phyloP scores from a whole-genome alignment of 2,329 filamentous ascomycete genomes.

The Ceratocystis smalleyi region DNA sequence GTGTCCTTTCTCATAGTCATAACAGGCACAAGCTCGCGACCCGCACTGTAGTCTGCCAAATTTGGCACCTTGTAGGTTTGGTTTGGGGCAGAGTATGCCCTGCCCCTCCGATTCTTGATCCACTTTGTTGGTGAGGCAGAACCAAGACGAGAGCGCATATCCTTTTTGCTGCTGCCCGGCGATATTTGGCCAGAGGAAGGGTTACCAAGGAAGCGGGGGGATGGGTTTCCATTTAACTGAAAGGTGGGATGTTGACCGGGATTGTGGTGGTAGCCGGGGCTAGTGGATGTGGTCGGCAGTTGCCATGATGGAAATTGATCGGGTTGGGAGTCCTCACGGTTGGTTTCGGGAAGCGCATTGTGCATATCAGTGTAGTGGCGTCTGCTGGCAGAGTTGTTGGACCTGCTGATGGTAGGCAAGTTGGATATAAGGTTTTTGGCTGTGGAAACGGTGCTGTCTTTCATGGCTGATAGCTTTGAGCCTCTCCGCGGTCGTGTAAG shows the following conservation, averaged over 20 bases:
- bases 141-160: slow-evolving; percentile 1
- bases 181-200: neutral
- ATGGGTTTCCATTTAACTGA: neutral
- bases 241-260: neutral
- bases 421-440: slow-evolving; percentile 15
- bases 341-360: slow-evolving; percentile 6
- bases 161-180: neutral
- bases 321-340: neutral
- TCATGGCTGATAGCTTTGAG: slow-evolving; percentile 60
- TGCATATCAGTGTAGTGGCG: slow-evolving; percentile 14
- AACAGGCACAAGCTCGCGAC: neutral
- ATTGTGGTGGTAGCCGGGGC: neutral
- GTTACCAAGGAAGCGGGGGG: neutral
- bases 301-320: slow-evolving; percentile 9
- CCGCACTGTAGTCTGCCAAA: neutral
- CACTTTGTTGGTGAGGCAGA: slow-evolving; percentile 11
- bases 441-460: slow-evolving; percentile 10
- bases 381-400: slow-evolving; percentile 3
- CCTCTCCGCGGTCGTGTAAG: slow-evolving; percentile 68
- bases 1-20: neutral
- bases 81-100: slow-evolving; percentile 14
- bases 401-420: slow-evolving; percentile 11
- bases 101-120: slow-evolving; percentile 3
- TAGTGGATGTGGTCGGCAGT: neutral
- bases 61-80: neutral